Base-by-base conservation (phyloP, 768 basidiomycete genomes). In the Pseudohyphozyma bogoriensis region DNA sequence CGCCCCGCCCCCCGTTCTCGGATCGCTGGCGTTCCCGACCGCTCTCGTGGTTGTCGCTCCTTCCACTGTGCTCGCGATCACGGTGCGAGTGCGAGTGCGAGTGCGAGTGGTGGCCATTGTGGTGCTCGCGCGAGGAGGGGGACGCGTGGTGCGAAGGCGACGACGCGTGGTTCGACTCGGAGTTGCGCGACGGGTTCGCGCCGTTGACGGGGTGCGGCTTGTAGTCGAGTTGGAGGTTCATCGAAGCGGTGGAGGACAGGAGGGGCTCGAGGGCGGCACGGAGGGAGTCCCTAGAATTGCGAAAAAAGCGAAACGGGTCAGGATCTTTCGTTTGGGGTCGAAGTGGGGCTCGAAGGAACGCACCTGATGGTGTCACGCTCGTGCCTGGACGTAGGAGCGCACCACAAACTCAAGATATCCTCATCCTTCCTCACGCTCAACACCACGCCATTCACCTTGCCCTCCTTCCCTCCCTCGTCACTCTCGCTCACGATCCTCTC, bases 381-480 rank as follows among this genome's bases (percentile, higher is more conserved):
- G 24, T 78, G 73, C 67, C 92, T 87, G 9, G 78, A 82, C 66
- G 89, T 90, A 58, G 84, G 79, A 67, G 84, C 81, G 71, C 92
- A 91, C 93, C 93, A 97, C 26, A 97, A 70, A 66, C 85, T 87
- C 58, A 97, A 78, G 63, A 96, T 93, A 71, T 96, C 93, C 77
- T 97, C 93, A 65, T 82, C 86, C 75, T 87, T 85, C 67, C 93
- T 76, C 58, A 93, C 90, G 71, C 87, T 90, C 71, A 97, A 85
- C 33, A 92, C 96, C 72, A 89, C 90, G 44, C 92, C 93, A 69
- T 90, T 91, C 36, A 97, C 89, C 72, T 89, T 86, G 24, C 85
- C 85, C 92, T 58, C n/a, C 16, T 37, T 63, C 20, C 61, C 54
- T n/a, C 55, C 54, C 26, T 58, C 56, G 35, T 60, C 47, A 37